These are phyloP conservation scores for Pythium folliculosum DNA, from an alignment of 352 stramenopile species.

Conservation along the genomic window DNA sequence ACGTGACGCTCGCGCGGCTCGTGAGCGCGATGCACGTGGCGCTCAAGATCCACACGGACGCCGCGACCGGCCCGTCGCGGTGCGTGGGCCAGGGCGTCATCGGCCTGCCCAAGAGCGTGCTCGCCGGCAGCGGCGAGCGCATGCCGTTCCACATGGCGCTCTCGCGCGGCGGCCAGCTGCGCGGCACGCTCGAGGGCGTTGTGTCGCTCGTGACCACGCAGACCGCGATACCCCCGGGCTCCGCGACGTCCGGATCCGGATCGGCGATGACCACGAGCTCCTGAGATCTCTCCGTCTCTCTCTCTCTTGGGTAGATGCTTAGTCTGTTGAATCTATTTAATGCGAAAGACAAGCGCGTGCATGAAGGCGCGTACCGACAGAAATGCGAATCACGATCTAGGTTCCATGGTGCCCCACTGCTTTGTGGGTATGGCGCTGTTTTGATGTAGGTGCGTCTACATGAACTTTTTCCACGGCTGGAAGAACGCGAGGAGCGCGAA, in stretches of 20 bases:
- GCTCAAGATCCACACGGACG: constrained; percentile 68
- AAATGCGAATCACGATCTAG: background rate
- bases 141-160: constrained; percentile 57
- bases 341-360: background rate
- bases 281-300: background rate
- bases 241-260: background rate
- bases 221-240: background rate
- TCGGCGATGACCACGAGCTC: background rate
- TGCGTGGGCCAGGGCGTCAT: constrained; percentile 70
- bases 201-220: constrained; percentile 34
- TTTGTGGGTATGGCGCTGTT: too few species aligned
- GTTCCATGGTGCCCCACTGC: background rate
- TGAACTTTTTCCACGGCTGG: constrained; percentile 61
- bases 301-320: background rate
- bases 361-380: background rate
- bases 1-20: constrained; percentile 61
- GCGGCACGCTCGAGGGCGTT: constrained; percentile 56
- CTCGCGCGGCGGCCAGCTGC: constrained; percentile 52
- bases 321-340: constrained; percentile 24
- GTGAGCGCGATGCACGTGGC: constrained; percentile 64
- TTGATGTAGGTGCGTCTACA: constrained; percentile 1
- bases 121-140: constrained; percentile 29
- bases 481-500: constrained; percentile 78
- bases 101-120: constrained; percentile 48
- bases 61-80: constrained; percentile 26